Base-by-base conservation (phyloP, 805 yeast species). In the Pichia cabralensis region DNA sequence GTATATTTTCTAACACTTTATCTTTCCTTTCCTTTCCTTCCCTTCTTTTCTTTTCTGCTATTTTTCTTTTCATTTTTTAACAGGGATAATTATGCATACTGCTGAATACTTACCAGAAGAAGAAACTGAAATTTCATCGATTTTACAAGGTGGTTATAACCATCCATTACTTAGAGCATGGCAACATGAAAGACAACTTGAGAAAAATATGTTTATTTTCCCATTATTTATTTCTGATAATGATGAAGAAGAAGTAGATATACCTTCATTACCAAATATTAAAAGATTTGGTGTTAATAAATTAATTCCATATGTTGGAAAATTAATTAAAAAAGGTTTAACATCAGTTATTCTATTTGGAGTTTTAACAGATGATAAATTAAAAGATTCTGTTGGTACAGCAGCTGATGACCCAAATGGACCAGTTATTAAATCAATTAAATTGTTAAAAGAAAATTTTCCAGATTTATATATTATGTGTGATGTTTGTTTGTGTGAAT, bases 321-420 rank as follows among this genome's bases (percentile, higher is more conserved):
- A 71, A 0, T 66, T 92, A 30, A 80, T 89, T 9, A 67, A 62
- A 4, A 88, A 88, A 52, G 98, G 98, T 2, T 65, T 92, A 30
- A 67, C 71, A 42, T 69, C 96, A 1, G 97, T 92, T 9, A 80
- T 92, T 38, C 62, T 92, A 39, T 92, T 92, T 58, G 98, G 98
- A 28, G 96, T 92, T 7, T 89, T 94, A 13, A 55, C 83, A 46
- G 74, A 74, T 36, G 76, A 69, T 2, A 85, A 80, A 7, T 71
- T 61, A 31, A 92, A 92, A 50, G 98, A 92, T 56, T 65, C 71
- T 6, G 65, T 64, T 22, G 98, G 96, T 8, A 73, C 95, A 2
- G 72, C 85, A 30, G 98, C 98, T 2, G 97, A 92, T 56, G 95
- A 86, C 56, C 95, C 96, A 25, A 71, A 83, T 22, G 96, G 97